A percentile compares a stretch with the other conserved stretches of the same genome.
Conservation (phyloP, 1,139 yeast genomes). For the Taphrina pruni region DNA sequence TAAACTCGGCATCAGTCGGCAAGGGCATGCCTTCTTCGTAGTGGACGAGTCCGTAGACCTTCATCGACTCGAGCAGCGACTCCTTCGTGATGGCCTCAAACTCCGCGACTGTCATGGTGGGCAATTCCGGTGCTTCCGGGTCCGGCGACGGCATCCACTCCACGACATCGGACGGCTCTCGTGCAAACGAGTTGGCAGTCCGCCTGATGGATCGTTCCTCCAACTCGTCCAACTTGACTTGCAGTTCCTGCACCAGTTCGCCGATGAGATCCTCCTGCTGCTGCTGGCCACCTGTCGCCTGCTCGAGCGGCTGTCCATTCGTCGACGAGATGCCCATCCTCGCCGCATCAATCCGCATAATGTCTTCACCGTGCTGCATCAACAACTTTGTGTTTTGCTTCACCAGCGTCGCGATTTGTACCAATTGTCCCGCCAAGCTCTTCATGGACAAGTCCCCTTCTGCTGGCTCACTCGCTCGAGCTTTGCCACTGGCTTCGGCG, state of each 20-base stretch:
- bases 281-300: neutral
- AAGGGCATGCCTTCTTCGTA: conserved; percentile 34
- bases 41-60: conserved; percentile 33
- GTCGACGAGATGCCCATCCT: conserved; percentile 28
- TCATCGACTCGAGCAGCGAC: conserved; percentile 29
- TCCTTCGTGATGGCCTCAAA: conserved; percentile 18
- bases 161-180: conserved; percentile 10
- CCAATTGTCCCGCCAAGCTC: conserved; percentile 23
- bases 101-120: conserved; percentile 26
- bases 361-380: conserved; percentile 38
- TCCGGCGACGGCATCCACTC: conserved; percentile 41
- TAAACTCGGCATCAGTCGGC: conserved; percentile 28
- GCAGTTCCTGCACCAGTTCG: conserved; percentile 35
- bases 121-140: conserved; percentile 27
- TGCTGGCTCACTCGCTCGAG: neutral
- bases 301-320: conserved; percentile 15
- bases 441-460: conserved; percentile 10
- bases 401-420: conserved; percentile 29
- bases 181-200: conserved; percentile 22
- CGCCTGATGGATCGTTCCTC: conserved; percentile 37
- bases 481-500: neutral
- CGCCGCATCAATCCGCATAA: conserved; percentile 38
- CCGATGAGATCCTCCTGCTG: conserved; percentile 21
- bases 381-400: conserved; percentile 26
- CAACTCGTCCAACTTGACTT: conserved; percentile 34